Conservation (phyloP, 2,329 filamentous ascomycete species). For the Cladosporium sp. region DNA sequence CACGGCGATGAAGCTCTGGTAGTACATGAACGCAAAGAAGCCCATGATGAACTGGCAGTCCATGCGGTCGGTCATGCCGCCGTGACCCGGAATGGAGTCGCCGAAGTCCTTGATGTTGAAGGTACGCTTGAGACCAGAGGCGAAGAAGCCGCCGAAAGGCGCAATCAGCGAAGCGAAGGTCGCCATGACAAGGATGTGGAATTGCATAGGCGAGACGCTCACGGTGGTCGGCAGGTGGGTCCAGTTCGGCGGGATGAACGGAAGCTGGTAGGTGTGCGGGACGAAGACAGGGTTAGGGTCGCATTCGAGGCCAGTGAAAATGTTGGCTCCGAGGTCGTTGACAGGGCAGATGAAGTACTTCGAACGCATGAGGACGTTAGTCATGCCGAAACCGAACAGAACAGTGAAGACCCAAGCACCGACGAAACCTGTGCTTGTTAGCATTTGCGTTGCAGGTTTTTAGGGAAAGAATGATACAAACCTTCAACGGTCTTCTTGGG, state of each 20-base stretch:
- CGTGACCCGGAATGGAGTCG: conserved; percentile 94
- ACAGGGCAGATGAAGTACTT: conserved; percentile 99
- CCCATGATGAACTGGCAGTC: conserved; percentile 99
- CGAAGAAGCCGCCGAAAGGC: conserved; percentile 97
- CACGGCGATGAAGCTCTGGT: conserved; percentile 88
- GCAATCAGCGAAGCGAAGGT: conserved; percentile 96
- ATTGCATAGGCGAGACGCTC: conserved; percentile 82
- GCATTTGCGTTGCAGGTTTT: not conserved
- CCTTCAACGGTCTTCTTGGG: conserved; percentile 97
- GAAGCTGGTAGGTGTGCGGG: conserved; percentile 71
- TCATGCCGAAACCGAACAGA: conserved; percentile 77
- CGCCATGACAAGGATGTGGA: conserved; percentile 86
- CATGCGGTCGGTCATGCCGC: conserved; percentile 98
- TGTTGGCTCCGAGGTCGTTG: conserved; percentile 90
- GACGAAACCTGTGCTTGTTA: conserved; percentile 66
- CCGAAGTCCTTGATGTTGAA: conserved; percentile 99
- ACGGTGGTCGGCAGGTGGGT: conserved; percentile 72
- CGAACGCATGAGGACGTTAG: conserved; percentile 81
- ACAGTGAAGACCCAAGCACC: conserved; percentile 96
- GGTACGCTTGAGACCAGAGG: conserved; percentile 92
- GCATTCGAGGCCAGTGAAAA: conserved; percentile 88
- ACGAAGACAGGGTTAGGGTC: conserved; percentile 89
- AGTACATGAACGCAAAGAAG: conserved; percentile 97
- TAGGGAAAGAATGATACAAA: conserved; percentile 9
- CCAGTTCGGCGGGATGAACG: conserved; percentile 56